Base-by-base conservation (phyloP, 2,329 filamentous ascomycete species). In the Beauveria bassiana region DNA sequence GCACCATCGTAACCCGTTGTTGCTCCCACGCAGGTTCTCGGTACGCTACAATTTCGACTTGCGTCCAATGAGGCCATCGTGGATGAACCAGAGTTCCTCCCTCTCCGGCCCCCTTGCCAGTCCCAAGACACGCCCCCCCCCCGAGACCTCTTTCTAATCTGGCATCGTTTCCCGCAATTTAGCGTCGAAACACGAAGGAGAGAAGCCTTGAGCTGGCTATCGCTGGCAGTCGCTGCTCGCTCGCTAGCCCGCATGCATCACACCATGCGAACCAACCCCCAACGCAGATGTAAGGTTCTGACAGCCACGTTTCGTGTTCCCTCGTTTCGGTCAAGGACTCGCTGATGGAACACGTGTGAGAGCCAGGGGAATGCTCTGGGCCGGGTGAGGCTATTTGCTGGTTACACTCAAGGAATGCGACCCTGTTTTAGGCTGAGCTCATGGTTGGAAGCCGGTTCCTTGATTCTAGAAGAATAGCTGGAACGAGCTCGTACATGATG, bases 151-250 rank as follows among this genome's bases (percentile, higher is more conserved):
- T 42, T 42, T 59, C 57, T 24, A 53, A 59, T 52, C 57, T 52
- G 49, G 57, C 38, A 52, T 59, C 40, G 24, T 59, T 59, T 59
- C 57, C 57, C 57, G 57, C 57, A 59, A 52, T 46, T 59, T 59
- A 59, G 57, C 22, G 49, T 20, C 26, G 14, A 56, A 47, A 46
- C 22, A 34, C 4, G 18, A 10, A 2, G 38, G 28, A 8, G 31
- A 40, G 5, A 22, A 40, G 22, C 14, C 46, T 34, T 59, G 54
- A 42, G 56, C 55, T 59, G 56, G 47, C 46, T 43, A 18, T 22
- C 56, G 46, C 16, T 51, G 55, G 31, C 45, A 50, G n/a, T 34
- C 12, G 31, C 31, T 58, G 31, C 31, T 50, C 55, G 31, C 55
- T 49, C 7, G 10, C 26, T 9, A 40, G 9, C 22, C 16, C 20